Evolutionary conservation across 2,329 filamentous ascomycete species (phyloP), one percentile per base, ranked within the genome.

Genomic region (Aspergillus alliaceus): DNA sequence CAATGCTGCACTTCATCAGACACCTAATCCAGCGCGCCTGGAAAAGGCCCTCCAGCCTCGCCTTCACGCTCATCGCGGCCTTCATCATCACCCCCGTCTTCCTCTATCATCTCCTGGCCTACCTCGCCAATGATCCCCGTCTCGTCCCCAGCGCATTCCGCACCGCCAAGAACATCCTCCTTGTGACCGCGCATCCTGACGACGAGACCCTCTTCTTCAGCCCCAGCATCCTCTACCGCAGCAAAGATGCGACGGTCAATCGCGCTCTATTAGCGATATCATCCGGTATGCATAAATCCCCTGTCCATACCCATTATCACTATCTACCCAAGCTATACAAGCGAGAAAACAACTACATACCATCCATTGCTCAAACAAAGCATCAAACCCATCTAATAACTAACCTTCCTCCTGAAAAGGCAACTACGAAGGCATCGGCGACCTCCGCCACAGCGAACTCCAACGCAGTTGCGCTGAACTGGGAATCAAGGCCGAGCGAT

Each of bases 71-170:
- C 14, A 9, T 48, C 18, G 18, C 50, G 9, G 40, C 47, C n/a
- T 9, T 54, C 27, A 20, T 59, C 47, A 12, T 57, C 7, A 68
- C 68, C 32, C 72, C 72, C 3, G 46, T 75, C n/a, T 11, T 73
- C 11, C 60, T 76, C 35, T 74, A 76, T 63, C 69, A 72, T 57
- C 35, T 72, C 9, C 58, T 77, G 11, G 75, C 71, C 20, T 77
- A 70, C 6, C 64, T 77, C 9, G 73, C 71, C 18, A 64, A 66
- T 32, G 72, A 76, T 57, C 72, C 72, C 15, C 63, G 74, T 6
- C 63, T 77, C 47, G 66, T 77, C 2, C 74, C 75, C 6, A 62
- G 66, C 0, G 69, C 71, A 40, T 68, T 77, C 18, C 66, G 69
- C 12, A 58, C 59, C 49, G 69, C 74, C 14, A 70, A 68, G 39